Evolutionary conservation across 441 rosid genomes (phyloP).

Genomic region (Hypseocharis bilobata): DNA sequence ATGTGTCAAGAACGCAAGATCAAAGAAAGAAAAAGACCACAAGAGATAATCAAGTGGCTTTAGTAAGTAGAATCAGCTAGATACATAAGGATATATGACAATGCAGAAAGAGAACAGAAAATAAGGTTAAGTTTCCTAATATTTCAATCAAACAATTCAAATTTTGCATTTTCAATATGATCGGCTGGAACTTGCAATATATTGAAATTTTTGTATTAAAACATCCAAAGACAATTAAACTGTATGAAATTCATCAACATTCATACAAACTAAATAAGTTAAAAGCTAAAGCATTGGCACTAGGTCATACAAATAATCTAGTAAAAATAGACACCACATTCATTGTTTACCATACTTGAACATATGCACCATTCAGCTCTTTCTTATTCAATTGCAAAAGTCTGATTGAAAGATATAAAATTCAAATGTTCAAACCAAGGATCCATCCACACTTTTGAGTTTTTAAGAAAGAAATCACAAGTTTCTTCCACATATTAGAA

Average conservation of each 20-base stretch:
- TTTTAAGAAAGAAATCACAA: too few species aligned
- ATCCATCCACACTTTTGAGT: background rate
- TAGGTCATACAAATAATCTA: background rate
- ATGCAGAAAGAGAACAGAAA: background rate
- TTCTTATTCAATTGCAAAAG: background rate
- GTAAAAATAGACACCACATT: background rate
- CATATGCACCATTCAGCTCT: background rate
- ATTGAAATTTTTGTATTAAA: background rate
- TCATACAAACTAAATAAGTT: background rate
- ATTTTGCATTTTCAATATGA: background rate
- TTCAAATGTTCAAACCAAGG: background rate
- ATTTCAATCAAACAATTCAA: background rate
- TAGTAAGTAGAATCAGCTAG: background rate
- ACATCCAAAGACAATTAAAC: background rate
- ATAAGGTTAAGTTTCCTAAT: background rate
- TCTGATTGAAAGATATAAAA: background rate
- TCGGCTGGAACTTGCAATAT: background rate
- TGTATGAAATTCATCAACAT: background rate
- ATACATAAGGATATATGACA: background rate
- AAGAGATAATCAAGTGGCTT: background rate
- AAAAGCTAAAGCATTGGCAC: background rate
- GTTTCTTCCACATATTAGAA: background rate
- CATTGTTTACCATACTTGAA: background rate
- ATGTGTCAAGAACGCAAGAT: constrained; percentile 18
- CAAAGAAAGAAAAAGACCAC: background rate